Evolutionary conservation across 495 filamentous ascomycete genomes (phyloP).

Genomic region (Aspergillus affinis): DNA sequence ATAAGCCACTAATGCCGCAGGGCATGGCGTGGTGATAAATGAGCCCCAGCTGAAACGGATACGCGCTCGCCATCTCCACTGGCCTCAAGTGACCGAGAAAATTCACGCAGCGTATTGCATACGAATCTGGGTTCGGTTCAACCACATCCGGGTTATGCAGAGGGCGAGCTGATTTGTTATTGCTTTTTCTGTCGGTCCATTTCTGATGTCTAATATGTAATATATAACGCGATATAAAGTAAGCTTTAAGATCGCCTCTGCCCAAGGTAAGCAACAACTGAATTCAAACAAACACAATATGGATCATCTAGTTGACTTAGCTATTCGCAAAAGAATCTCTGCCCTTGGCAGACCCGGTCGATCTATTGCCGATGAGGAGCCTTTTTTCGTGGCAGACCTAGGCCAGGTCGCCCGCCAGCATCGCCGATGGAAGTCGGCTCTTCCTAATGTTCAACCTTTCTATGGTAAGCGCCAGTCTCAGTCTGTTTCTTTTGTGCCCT

Average conservation of each 20-base stretch:
- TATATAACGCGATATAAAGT: background rate
- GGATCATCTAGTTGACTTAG: slow-evolving; percentile 3
- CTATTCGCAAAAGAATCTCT: background rate
- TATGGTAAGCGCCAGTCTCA: slow-evolving; percentile 4
- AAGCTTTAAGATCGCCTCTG: slow-evolving; percentile 7
- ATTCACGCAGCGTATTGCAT: background rate
- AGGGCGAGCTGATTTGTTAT: background rate
- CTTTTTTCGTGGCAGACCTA: slow-evolving; percentile 14
- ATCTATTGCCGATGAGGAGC: slow-evolving; percentile 2
- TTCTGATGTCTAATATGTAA: background rate
- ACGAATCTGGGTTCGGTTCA: background rate
- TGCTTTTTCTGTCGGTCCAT: background rate
- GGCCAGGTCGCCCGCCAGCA: slow-evolving; percentile 11
- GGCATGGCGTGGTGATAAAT: background rate
- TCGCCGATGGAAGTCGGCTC: slow-evolving; percentile 7
- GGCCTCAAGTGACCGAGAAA: background rate
- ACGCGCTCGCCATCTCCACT: background rate
- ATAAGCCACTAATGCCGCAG: background rate
- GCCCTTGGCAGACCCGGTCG: background rate
- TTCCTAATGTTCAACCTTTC: slow-evolving; percentile 12
- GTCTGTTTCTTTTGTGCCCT: background rate
- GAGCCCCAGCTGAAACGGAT: background rate
- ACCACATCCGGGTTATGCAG: no score
- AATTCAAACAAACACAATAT: slow-evolving; percentile 1
- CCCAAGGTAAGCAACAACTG: slow-evolving; percentile 7